Evolutionary conservation across 306 rosid genomes (phyloP).

Genomic region (Echinosophora koreensis): DNA sequence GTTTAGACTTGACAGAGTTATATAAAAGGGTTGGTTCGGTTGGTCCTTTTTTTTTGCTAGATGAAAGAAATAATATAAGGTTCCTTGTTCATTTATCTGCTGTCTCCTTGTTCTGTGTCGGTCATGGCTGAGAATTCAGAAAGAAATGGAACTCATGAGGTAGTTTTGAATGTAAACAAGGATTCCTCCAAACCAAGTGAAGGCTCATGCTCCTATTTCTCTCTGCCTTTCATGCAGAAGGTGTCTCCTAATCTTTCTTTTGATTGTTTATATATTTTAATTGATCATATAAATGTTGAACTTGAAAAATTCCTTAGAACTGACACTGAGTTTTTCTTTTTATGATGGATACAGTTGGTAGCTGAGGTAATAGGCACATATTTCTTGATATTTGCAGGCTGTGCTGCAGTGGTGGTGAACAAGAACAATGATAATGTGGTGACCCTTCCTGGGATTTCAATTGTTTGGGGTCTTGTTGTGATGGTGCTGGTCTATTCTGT

Average conservation of each 20-base stretch:
- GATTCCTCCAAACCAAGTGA: conserved; percentile 37
- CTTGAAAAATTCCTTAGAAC: neutral
- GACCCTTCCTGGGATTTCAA: conserved; percentile 72
- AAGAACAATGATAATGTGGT: conserved; percentile 51
- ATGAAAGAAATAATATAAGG: neutral
- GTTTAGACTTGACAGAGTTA: neutral
- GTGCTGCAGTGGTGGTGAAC: conserved; percentile 82
- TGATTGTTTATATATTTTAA: neutral
- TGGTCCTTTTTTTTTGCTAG: neutral
- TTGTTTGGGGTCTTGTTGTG: conserved; percentile 82
- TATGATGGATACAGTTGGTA: conserved; percentile 58
- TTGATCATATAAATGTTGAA: neutral
- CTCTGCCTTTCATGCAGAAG: conserved; percentile 76
- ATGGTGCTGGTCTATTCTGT: conserved; percentile 75
- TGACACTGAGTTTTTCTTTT: neutral
- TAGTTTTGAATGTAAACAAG: conserved; percentile 54
- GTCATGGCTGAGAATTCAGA: conserved; percentile 62
- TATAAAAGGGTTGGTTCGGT: neutral
- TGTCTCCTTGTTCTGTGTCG: neutral
- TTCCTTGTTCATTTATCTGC: neutral
- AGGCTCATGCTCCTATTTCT: conserved; percentile 28
- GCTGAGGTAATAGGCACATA: conserved; percentile 87
- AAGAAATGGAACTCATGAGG: conserved; percentile 53
- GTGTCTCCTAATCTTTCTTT: conserved; percentile 41
- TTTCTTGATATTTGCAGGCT: conserved; percentile 85